A percentile compares a stretch with the other conserved stretches of the same genome.
Conservation (phyloP, 2,329 filamentous ascomycete species). For the Harringtonia lauricola region DNA sequence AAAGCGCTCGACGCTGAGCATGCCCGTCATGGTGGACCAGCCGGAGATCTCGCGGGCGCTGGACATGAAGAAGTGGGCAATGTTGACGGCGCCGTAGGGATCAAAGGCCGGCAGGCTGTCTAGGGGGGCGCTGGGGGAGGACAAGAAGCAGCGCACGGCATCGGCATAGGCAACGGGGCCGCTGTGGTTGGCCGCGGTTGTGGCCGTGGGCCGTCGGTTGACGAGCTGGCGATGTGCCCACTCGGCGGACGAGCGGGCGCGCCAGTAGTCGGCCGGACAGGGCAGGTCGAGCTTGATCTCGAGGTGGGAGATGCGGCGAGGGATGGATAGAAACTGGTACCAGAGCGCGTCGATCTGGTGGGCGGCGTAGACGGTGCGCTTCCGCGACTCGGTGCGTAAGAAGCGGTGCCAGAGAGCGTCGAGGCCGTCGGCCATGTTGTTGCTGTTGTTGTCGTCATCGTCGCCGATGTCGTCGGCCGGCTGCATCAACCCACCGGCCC, state of each 20-base stretch:
- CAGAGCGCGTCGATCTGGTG: conserved; percentile 31
- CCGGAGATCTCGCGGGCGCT: conserved; percentile 29
- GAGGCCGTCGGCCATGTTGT: conserved; percentile 15
- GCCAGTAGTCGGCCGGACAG: conserved; percentile 25
- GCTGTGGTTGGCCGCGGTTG: conserved; percentile 4
- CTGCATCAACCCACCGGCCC: conserved; percentile 23
- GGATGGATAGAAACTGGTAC: conserved; percentile 29
- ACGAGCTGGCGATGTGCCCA: conserved; percentile 22
- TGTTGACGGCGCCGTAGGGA: conserved; percentile 28
- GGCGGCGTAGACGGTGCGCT: conserved; percentile 28
- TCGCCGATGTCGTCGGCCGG: conserved; percentile 14
- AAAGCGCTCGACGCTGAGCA: conserved; percentile 26
- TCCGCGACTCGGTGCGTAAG: conserved; percentile 24
- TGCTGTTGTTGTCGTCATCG: conserved; percentile 5
- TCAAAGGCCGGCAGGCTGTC: conserved; percentile 22
- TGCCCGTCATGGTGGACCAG: conserved; percentile 30
- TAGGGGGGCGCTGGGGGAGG: conserved; percentile 17
- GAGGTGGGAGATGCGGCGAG: conserved; percentile 24
- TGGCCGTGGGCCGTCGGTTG: too few relatives aligned
- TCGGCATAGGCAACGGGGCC: conserved; percentile 21
- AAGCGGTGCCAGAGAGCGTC: conserved; percentile 27
- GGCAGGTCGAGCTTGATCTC: conserved; percentile 33
- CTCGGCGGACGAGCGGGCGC: conserved; percentile 22
- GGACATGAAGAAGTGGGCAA: conserved; percentile 28
- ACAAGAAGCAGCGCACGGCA: conserved; percentile 25